Evolutionary conservation across 1,139 yeast species (phyloP).

Genomic region (Trichomonascaceae sp.): DNA sequence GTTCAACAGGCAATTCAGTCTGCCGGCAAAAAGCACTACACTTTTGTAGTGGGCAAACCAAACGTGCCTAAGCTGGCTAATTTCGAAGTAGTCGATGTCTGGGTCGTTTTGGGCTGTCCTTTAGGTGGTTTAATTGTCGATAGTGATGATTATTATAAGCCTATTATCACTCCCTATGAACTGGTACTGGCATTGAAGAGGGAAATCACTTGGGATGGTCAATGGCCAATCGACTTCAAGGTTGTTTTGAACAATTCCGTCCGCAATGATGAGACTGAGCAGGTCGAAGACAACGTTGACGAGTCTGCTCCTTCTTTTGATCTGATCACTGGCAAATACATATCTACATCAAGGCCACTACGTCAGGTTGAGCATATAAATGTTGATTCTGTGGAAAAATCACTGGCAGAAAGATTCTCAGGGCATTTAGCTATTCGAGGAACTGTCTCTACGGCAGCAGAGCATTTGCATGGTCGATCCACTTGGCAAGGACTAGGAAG

Average conservation of each 20-base stretch:
- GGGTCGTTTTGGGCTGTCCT: constrained; percentile 95
- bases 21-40: constrained; percentile 86
- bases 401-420: constrained; percentile 54
- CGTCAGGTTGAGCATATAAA: constrained; percentile 54
- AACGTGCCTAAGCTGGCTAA: constrained; percentile 95
- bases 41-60: constrained; percentile 97
- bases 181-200: constrained; percentile 68
- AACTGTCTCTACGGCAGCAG: constrained; percentile 87
- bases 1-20: constrained; percentile 54
- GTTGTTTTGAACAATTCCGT: constrained; percentile 38
- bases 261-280: constrained; percentile 25
- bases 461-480: constrained; percentile 58
- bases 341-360: constrained; percentile 67
- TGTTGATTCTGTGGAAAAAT: constrained; percentile 28
- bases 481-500: constrained; percentile 90
- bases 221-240: constrained; percentile 82
- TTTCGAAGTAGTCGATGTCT: constrained; percentile 82
- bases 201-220: constrained; percentile 82
- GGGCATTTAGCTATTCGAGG: constrained; percentile 59
- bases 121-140: constrained; percentile 88
- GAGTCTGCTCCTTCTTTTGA: constrained; percentile 74
- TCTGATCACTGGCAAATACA: constrained; percentile 76
- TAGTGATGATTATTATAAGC: constrained; percentile 75
- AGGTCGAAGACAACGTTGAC: constrained; percentile 40
- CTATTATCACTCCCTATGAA: constrained; percentile 92